Base-by-base conservation (phyloP, 1,139 yeast species). In the Candida glucosophila region DNA sequence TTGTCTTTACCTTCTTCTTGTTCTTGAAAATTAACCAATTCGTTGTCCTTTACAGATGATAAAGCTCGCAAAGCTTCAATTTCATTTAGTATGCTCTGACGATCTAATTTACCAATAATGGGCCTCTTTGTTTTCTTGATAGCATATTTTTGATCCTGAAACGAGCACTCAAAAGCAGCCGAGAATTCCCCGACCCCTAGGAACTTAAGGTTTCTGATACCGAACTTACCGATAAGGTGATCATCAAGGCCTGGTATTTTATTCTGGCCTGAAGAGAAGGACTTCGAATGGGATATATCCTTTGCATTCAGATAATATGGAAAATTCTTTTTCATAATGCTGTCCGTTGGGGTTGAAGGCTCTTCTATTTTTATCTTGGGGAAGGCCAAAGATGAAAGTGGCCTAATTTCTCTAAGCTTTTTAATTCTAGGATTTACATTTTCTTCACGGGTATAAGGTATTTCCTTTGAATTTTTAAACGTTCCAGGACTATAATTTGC, bases 181-280 rank as follows among this genome's bases (percentile, higher is more conserved):
- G 95, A 82, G 45, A 90, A 90, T 49, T 85, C 95, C 12, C 98
- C 97, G 21, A 71, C 61, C 4, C 95, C 95, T 27, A 86, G 62
- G 26, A 77, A 55, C 28, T 69, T 67, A 24, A 88, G 85, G 38
- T 76, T 72, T 28, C 71, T 51, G 42, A 46, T 54, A 2, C 75
- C 82, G 53, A 88, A 88, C 47, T 77, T 74, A 18, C 74, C 67
- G 23, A 68, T 56, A 33, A 85, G 59, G 44, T 75, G 82, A 22
- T 70, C 70, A 41, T 78, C 85, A 14, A 65, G 49, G 23, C 47
- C 54, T 4, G 46, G 29, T 17, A 27, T 25, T 19, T 24, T 29
- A 6, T 21, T 12, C 6, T 13, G 14, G 11, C 22, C 27, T 19
- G 18, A 24, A 18, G 28, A 24, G 14, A 28, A 19, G 5, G 41